Evolutionary conservation across 495 filamentous ascomycete species (phyloP), one percentile per base, ranked within the genome.

Genomic region (Aspergillus affinis): DNA sequence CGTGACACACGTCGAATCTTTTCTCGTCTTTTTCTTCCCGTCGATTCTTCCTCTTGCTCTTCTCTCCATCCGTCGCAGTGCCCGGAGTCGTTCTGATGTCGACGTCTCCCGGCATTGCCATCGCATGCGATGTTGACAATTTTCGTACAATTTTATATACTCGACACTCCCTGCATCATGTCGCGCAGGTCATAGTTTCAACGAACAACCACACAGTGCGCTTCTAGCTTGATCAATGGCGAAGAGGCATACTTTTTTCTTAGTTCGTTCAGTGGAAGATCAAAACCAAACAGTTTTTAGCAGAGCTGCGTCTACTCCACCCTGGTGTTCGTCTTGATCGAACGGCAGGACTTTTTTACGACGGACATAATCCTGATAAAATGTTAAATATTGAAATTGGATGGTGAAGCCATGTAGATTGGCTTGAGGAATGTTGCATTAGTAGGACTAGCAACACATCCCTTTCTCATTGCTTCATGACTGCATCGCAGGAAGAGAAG

Each of bases 221-320:
- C 76, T 65, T 75, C 75, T 72, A 72, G 70, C 71, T 73, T 65
- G 64, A 56, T 63, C 65, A 63, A 74, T 77, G 75, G 71, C 69
- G 60, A 68, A 61, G 71, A 72, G 67, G 76, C 70, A 65, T 74
- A 67, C 64, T 69, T 72, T 72, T 75, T 73, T 72, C 61, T 74
- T 76, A 66, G 73, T 81, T 81, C 78, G 77, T 80, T 80, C 76
- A 65, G 78, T 81, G 78, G 78, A 68, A 81, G 72, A 81, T 73
- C 72, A 76, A 81, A 80, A 75, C 76, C 74, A 74, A 76, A 78
- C 77, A 75, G 78, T 75, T 79, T 81, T 76, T 81, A 81, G 78
- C 78, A 81, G 78, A 63, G 68, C 78, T 75, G 78, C 77, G 78
- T 81, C 78, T 80, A 81, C 77, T 81, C 78, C 78, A 81, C 78